Evolutionary conservation across 2,329 filamentous ascomycete genomes (phyloP).

Genomic region (Cercospora zeae-maydis): DNA sequence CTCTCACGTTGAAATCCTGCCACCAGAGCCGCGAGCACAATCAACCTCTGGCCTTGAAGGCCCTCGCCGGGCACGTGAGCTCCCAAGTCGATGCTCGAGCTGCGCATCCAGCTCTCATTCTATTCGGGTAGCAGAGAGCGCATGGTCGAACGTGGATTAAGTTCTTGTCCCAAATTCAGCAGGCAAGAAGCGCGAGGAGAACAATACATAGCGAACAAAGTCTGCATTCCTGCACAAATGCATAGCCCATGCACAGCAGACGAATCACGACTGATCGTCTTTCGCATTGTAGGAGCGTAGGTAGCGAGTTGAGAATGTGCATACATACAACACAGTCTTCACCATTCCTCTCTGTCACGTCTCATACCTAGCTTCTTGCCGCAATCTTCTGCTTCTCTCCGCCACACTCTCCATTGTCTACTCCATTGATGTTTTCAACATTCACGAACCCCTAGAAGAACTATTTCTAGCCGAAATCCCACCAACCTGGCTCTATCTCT

Average conservation of each 20-base stretch:
- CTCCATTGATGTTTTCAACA: not conserved
- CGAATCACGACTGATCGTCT: not conserved
- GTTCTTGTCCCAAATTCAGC: not conserved
- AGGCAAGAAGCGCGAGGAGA: not conserved
- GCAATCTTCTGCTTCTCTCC: not conserved
- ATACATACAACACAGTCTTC: not conserved
- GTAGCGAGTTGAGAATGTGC: not conserved
- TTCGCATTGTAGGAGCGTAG: not conserved
- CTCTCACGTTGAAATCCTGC: not conserved
- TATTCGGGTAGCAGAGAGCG: not conserved
- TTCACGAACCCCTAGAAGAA: not conserved
- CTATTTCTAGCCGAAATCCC: not conserved
- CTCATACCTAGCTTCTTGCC: not conserved
- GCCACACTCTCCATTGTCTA: not conserved
- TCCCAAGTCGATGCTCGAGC: not conserved
- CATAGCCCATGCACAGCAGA: not conserved
- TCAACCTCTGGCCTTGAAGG: not conserved
- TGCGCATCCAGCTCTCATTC: not conserved
- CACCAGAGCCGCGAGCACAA: not conserved
- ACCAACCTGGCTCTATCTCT: not conserved
- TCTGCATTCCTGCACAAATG: not conserved
- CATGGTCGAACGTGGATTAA: not conserved
- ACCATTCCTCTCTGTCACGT: not conserved
- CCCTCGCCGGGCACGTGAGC: not conserved
- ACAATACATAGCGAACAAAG: not conserved